Evolutionary conservation across 495 filamentous ascomycete species (phyloP).

Genomic region (Hypoxylon trugodes): DNA sequence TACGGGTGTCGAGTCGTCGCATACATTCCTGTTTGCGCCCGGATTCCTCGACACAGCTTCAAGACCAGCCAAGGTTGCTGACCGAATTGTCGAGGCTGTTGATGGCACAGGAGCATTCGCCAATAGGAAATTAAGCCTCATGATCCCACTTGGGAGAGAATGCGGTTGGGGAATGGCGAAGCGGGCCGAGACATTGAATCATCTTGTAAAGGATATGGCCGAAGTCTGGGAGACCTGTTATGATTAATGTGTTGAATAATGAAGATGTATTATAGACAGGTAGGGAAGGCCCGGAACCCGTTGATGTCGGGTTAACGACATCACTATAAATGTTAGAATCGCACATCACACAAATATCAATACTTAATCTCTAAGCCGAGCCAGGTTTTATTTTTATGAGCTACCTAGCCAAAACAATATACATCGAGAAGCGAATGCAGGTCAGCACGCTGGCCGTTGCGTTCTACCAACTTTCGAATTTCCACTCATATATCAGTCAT

Average conservation of each 20-base stretch:
- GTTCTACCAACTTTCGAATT: neutral
- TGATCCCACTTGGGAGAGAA: slow-evolving; percentile 34
- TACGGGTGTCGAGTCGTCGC: slow-evolving; percentile 10
- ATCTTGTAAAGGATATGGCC: slow-evolving; percentile 13
- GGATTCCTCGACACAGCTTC: neutral
- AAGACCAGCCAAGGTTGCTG: slow-evolving; percentile 42
- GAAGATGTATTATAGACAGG: neutral
- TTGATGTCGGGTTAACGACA: neutral
- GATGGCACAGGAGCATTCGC: slow-evolving; percentile 27
- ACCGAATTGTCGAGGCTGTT: slow-evolving; percentile 52
- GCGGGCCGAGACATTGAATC: slow-evolving; percentile 9
- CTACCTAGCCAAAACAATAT: neutral
- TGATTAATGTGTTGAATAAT: neutral
- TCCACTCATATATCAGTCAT: neutral
- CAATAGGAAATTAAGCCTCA: slow-evolving; percentile 16
- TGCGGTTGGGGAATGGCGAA: slow-evolving; percentile 18
- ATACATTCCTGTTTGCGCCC: neutral
- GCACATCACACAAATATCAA: neutral
- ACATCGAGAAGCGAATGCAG: slow-evolving; percentile 8
- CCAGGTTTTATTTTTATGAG: neutral
- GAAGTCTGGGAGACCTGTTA: slow-evolving; percentile 35
- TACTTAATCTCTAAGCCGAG: neutral
- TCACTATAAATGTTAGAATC: neutral
- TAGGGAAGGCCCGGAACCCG: neutral
- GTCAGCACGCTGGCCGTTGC: neutral